Base-by-base conservation (phyloP, 2,329 filamentous ascomycete genomes). In the Penicillium olsonii region DNA sequence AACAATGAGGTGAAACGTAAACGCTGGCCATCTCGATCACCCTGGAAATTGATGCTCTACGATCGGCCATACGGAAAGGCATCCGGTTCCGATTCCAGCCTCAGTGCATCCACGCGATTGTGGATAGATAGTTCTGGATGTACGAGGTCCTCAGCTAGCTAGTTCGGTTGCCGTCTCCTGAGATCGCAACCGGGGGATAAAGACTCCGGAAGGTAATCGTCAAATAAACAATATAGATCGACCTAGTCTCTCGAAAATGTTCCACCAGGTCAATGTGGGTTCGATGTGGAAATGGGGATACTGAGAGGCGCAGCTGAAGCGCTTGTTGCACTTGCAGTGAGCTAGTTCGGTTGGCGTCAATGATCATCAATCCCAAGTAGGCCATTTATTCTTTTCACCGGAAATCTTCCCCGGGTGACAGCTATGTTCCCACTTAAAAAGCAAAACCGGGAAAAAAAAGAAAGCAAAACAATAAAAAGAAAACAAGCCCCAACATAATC, bases 171-270 rank as follows among this genome's bases (percentile, higher is more conserved):
- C 29, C 29, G 29, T n/a, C 29, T 31, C 14, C 18, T 35, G n/a
- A 31, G 18, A 24, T 41, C 37, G 26, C 4, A 35, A 18, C 9
- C 33, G 33, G 33, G 12, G 34, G 41, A 49, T 19, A 45, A 45
- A 22, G 35, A 27, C 14, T 40, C 47, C 42, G 47, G 27, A 11
- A 44, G 46, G 45, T 17, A 29, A 42, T 11, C 6, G 29, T 39
- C 27, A 49, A 40, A 40, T 49, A 49, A 45, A 37, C 40, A 37
- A 41, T 37, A 35, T 29, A 50, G 47, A 50, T 50, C 47, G 35
- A 17, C 31, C 44, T 44, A 49, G 41, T 44, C 29, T 42, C 6
- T 17, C n/a, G 29, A 31, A 14, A 15, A 7, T 31, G 29, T 31
- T 31, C 33, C 18, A 42, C 18, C 15, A 11, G 18, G 24, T 15